Conservation (phyloP, 495 filamentous ascomycete species). For the Pseudevernia furfuracea region DNA sequence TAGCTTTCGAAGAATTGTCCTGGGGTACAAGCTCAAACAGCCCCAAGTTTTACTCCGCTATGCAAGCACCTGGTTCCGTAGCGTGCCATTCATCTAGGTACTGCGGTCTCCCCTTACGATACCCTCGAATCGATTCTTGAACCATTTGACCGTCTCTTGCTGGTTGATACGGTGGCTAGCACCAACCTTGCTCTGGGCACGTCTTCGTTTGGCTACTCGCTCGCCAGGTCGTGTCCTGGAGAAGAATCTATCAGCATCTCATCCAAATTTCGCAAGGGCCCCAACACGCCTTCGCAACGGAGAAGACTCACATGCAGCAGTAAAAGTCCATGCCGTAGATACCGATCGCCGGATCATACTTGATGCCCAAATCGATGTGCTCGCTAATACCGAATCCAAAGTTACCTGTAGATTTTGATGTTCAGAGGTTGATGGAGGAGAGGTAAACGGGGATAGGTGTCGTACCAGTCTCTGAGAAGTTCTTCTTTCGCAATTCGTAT, state of each 20-base stretch:
- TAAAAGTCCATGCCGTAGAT: conserved; percentile 99
- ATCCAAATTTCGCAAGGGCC: background rate
- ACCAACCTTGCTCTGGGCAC: conserved; percentile 79
- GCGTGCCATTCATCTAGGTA: background rate
- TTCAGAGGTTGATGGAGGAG: too few species aligned
- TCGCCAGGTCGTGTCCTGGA: conserved; percentile 86
- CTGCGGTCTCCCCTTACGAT: conserved; percentile 57
- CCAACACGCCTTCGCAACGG: background rate
- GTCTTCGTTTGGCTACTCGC: conserved; percentile 91
- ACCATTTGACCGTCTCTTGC: conserved; percentile 94
- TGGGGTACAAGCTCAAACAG: conserved; percentile 5
- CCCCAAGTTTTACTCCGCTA: background rate
- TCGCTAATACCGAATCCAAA: conserved; percentile 99
- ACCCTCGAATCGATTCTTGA: conserved; percentile 99
- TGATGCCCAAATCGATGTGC: conserved; percentile 99
- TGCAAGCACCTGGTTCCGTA: background rate
- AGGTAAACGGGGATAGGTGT: too few species aligned
- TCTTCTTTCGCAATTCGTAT: conserved; percentile 96
- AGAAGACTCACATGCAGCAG: conserved; percentile 83
- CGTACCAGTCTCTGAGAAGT: conserved; percentile 99
- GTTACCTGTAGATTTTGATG: too few species aligned
- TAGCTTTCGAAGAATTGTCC: background rate
- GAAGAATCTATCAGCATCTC: conserved; percentile 25
- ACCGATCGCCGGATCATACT: conserved; percentile 98
- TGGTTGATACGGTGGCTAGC: conserved; percentile 85